phyloP scores from a whole-genome alignment of 148 eudicot species.

The Cornus suecica region DNA sequence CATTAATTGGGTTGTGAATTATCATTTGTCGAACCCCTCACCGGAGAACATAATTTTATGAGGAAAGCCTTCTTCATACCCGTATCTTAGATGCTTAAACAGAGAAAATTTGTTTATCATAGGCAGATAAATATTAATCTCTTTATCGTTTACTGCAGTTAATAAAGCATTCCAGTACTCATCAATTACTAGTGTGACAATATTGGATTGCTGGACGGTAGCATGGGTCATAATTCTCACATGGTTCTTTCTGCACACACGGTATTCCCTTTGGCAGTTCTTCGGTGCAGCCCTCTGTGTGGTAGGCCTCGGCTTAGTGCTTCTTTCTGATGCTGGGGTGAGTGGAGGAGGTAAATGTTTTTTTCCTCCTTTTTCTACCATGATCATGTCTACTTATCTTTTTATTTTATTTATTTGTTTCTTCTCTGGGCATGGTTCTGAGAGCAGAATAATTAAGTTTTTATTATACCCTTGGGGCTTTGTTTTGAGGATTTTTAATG shows the following conservation, averaged over 20 bases:
- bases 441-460: background rate
- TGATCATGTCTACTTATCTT: background rate
- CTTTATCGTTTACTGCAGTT: conserved; percentile 44
- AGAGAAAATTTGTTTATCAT: too few species aligned
- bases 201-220: conserved; percentile 82
- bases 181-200: conserved; percentile 82
- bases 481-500: background rate
- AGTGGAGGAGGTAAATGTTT: conserved; percentile 63
- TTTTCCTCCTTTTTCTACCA: background rate
- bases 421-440: background rate
- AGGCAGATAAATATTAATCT: background rate
- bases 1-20: background rate
- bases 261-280: conserved; percentile 74
- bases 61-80: background rate
- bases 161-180: conserved; percentile 74
- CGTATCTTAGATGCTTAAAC: too few species aligned
- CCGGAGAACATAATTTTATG: background rate
- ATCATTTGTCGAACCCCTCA: background rate
- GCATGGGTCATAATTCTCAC: conserved; percentile 87
- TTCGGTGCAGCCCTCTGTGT: conserved; percentile 68
- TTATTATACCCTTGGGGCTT: background rate
- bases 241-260: conserved; percentile 63
- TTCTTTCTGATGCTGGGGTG: conserved; percentile 77
- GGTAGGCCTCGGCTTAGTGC: conserved; percentile 64
- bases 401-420: background rate